A percentile compares a stretch with the other conserved stretches of the same genome.
phyloP scores from a whole-genome alignment of 768 basidiomycete genomes.

The Auricularia sp. region DNA sequence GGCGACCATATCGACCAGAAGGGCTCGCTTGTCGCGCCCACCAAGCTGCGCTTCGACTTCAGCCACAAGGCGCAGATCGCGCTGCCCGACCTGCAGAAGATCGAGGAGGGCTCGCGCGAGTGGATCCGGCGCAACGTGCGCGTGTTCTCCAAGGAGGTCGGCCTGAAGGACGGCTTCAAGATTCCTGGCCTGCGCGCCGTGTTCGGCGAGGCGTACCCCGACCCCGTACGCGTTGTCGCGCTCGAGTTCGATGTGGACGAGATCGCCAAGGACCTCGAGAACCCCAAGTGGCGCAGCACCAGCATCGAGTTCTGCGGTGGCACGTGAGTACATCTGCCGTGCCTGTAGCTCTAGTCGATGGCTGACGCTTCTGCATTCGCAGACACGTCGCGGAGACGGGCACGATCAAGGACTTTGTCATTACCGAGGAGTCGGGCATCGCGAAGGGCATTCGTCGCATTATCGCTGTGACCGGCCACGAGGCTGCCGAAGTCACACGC shows the following conservation, averaged over 20 bases:
- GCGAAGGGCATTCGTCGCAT: slow-evolving; percentile 96
- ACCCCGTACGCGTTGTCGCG: slow-evolving; percentile 91
- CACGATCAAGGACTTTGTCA: slow-evolving; percentile 92
- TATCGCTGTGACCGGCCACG: slow-evolving; percentile 87
- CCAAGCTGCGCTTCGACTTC: slow-evolving; percentile 96
- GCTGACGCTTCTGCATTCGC: neutral
- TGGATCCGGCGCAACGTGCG: slow-evolving; percentile 87
- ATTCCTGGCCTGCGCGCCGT: slow-evolving; percentile 92
- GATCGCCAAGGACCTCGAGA: slow-evolving; percentile 74
- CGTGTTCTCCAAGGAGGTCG: slow-evolving; percentile 81
- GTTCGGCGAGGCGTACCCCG: slow-evolving; percentile 95
- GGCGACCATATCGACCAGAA: slow-evolving; percentile 98
- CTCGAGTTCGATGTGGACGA: slow-evolving; percentile 83
- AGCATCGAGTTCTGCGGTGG: slow-evolving; percentile 98
- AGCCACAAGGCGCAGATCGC: slow-evolving; percentile 86
- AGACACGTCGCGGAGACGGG: slow-evolving; percentile 95
- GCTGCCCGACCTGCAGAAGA: slow-evolving; percentile 64
- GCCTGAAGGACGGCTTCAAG: slow-evolving; percentile 63
- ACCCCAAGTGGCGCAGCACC: slow-evolving; percentile 82
- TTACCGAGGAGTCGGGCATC: slow-evolving; percentile 92
- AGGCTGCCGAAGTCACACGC: slow-evolving; percentile 74
- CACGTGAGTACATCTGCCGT: slow-evolving; percentile 48
- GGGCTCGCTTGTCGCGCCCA: slow-evolving; percentile 91
- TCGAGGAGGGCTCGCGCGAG: slow-evolving; percentile 73
- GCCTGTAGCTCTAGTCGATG: no score